These are phyloP conservation scores for Penicillium riverlandense DNA, from an alignment of 495 filamentous ascomycete species.

Conservation along the genomic window DNA sequence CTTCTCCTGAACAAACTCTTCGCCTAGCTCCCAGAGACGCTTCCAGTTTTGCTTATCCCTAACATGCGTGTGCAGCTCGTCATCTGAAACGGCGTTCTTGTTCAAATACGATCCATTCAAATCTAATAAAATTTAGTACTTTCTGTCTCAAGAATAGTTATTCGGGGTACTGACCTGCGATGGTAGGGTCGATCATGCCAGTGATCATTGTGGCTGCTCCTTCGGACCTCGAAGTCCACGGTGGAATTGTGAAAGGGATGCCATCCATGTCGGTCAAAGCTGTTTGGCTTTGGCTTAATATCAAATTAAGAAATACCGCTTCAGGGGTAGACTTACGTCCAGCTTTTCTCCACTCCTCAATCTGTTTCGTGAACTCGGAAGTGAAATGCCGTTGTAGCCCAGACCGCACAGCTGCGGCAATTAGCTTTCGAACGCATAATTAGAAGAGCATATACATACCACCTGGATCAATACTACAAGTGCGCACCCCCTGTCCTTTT, in stretches of 20 bases:
- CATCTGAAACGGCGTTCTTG: constrained; percentile 10
- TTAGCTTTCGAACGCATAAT: neutral
- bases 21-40: constrained; percentile 11
- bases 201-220: constrained; percentile 16
- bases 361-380: neutral
- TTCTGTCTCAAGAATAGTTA: too few species aligned
- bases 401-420: constrained; percentile 5
- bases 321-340: constrained; percentile 1
- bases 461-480: constrained; percentile 15
- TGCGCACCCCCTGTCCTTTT: constrained; percentile 8
- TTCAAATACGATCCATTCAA: constrained; percentile 7
- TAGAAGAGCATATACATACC: neutral
- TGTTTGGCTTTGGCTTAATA: neutral
- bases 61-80: constrained; percentile 12
- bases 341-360: constrained; percentile 6
- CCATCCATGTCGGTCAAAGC: constrained; percentile 10
- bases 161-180: constrained; percentile 4
- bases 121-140: constrained; percentile 1
- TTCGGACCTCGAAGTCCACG: constrained; percentile 10
- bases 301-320: neutral
- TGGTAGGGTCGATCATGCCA: constrained; percentile 16
- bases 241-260: constrained; percentile 2
- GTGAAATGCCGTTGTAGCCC: constrained; percentile 11
- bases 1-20: constrained; percentile 7
- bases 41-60: constrained; percentile 8